These are phyloP conservation scores for Fusarium sp. DNA, from an alignment of 2,329 filamentous ascomycete genomes.

Conservation along the genomic window DNA sequence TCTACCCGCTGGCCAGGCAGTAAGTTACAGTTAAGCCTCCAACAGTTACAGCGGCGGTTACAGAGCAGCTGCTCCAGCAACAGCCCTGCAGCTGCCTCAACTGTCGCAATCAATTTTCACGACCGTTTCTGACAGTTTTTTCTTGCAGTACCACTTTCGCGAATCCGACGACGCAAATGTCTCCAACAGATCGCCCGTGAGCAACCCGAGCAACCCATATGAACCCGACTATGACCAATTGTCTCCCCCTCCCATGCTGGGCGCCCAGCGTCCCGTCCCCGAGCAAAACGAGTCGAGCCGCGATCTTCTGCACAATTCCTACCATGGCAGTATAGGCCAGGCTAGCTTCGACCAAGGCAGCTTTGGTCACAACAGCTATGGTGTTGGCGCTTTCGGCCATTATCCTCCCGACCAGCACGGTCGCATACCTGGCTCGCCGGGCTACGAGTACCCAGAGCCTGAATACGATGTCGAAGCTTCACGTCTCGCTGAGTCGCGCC, in stretches of 20 bases:
- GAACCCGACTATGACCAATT: slow-evolving; percentile 24
- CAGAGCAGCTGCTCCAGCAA: not conserved
- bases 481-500: slow-evolving; percentile 28
- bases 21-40: slow-evolving; percentile 24
- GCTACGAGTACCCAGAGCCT: slow-evolving; percentile 28
- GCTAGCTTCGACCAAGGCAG: slow-evolving; percentile 12
- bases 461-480: slow-evolving; percentile 37
- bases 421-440: slow-evolving; percentile 10
- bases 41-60: not conserved
- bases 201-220: slow-evolving; percentile 36
- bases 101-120: not conserved
- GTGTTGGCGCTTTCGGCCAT: slow-evolving; percentile 24
- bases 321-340: slow-evolving; percentile 16
- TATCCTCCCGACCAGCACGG: slow-evolving; percentile 27
- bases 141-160: slow-evolving; percentile 35
- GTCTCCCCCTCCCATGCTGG: slow-evolving; percentile 30
- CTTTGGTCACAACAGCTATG: slow-evolving; percentile 20
- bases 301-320: slow-evolving; percentile 31
- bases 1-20: slow-evolving; percentile 38
- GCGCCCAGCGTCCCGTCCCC: slow-evolving; percentile 23
- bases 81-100: not conserved
- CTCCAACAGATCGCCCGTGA: slow-evolving; percentile 23
- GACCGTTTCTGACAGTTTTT: slow-evolving; percentile 2
- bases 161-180: slow-evolving; percentile 22
- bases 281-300: slow-evolving; percentile 34